A percentile compares a stretch with the other conserved stretches of the same genome.
Conservation (phyloP, 371 early-diverging fungal species). For the Mortierella sp. region DNA sequence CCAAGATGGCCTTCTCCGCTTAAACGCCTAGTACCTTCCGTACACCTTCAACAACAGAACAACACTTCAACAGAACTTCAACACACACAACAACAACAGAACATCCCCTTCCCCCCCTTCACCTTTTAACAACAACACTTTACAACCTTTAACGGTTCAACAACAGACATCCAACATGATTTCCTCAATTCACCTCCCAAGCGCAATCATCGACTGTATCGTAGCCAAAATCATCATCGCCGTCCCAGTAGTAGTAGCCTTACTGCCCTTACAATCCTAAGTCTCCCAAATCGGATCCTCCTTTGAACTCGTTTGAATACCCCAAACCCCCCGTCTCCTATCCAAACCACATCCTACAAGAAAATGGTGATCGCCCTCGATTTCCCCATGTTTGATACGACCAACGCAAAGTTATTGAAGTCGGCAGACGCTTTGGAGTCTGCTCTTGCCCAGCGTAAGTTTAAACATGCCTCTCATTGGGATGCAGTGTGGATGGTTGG, state of each 20-base stretch:
- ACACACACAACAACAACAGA: conserved; percentile 19
- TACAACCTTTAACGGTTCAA: conserved; percentile 40
- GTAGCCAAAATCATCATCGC: conserved; percentile 28
- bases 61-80: conserved; percentile 14
- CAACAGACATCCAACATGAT: conserved; percentile 36
- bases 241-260: conserved; percentile 32
- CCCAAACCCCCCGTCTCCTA: background rate
- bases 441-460: conserved; percentile 55
- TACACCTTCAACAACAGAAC: conserved; percentile 19
- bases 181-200: conserved; percentile 47
- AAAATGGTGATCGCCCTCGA: conserved; percentile 48
- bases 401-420: conserved; percentile 46
- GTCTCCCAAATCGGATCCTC: background rate
- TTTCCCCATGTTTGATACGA: conserved; percentile 48
- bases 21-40: conserved; percentile 38
- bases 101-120: conserved; percentile 5
- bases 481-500: no score
- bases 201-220: conserved; percentile 37
- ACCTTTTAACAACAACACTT: conserved; percentile 18
- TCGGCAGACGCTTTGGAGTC: conserved; percentile 50
- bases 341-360: background rate
- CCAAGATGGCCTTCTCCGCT: conserved; percentile 51
- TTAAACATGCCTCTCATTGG: no score
- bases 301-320: conserved; percentile 11
- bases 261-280: conserved; percentile 49